Conservation (phyloP, 2,329 filamentous ascomycete genomes). For the Ilyonectria sp. region DNA sequence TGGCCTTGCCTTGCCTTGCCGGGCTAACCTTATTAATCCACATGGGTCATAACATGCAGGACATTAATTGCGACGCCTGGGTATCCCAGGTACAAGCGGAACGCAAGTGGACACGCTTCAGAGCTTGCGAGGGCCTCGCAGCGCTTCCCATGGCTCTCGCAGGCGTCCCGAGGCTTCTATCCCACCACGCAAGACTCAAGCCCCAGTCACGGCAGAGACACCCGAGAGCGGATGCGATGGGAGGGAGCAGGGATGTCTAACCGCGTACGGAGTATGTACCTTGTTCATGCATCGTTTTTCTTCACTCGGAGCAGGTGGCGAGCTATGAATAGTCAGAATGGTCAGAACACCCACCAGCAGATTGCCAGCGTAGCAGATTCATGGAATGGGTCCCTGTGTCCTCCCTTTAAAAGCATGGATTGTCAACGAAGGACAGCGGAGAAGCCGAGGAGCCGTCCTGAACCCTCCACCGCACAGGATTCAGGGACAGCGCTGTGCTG, state of each 20-base stretch:
- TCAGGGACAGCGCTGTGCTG: conserved; percentile 13
- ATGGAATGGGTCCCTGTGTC: conserved; percentile 14
- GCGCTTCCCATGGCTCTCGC: conserved; percentile 7
- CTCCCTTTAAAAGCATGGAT: conserved; percentile 13
- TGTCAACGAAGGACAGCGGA: conserved; percentile 3
- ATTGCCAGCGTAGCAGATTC: conserved; percentile 25
- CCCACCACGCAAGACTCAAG: not conserved
- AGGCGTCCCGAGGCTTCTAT: not conserved
- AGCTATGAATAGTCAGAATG: conserved; percentile 13
- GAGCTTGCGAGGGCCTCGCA: not conserved
- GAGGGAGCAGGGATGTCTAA: not conserved
- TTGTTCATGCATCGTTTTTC: not conserved
- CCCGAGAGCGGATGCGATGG: conserved; percentile 5
- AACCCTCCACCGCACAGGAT: not conserved
- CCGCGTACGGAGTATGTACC: not conserved
- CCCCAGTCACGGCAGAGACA: conserved; percentile 1
- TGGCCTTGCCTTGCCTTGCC: not conserved
- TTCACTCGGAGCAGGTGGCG: conserved; percentile 3
- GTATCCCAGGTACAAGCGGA: conserved; percentile 2
- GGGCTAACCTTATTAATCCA: conserved; percentile 32
- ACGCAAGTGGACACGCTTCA: conserved; percentile 10
- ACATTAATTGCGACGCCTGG: conserved; percentile 19
- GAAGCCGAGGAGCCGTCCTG: conserved; percentile 13
- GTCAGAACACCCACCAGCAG: conserved; percentile 9
- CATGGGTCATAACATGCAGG: conserved; percentile 15